A percentile compares a stretch with the other conserved stretches of the same genome.
These are phyloP conservation scores for Arabis hirsuta DNA, from an alignment of 345 rosid genomes.

Conservation along the genomic window DNA sequence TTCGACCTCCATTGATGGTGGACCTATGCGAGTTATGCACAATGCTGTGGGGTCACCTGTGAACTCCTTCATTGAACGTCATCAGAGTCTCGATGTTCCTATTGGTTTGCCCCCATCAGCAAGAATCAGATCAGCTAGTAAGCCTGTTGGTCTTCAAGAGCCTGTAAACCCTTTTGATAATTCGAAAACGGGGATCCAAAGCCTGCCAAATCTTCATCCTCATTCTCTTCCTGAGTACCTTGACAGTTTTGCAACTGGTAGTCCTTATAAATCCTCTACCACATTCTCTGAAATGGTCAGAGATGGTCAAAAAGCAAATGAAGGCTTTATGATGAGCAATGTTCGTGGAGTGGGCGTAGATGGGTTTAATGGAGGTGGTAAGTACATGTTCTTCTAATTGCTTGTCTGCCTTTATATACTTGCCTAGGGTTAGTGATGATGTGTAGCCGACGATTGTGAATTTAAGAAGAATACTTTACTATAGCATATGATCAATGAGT, in stretches of 20 bases:
- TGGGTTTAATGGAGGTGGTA: slow-evolving; percentile 48
- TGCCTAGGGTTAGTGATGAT: slow-evolving; percentile 9
- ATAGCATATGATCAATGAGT: background rate
- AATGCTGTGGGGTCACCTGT: slow-evolving; percentile 53
- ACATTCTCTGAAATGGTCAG: slow-evolving; percentile 52
- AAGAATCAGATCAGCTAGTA: slow-evolving; percentile 61
- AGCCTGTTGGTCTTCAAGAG: slow-evolving; percentile 59
- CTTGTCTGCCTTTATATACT: slow-evolving; percentile 14
- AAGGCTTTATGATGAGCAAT: slow-evolving; percentile 58
- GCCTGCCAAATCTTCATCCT: slow-evolving; percentile 63
- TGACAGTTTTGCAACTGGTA: slow-evolving; percentile 59
- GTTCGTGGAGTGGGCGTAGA: slow-evolving; percentile 52
- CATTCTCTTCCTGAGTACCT: slow-evolving; percentile 77
- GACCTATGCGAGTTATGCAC: slow-evolving; percentile 57
- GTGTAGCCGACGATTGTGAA: background rate
- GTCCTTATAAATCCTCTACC: slow-evolving; percentile 55
- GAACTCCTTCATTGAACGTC: slow-evolving; percentile 56
- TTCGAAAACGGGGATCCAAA: slow-evolving; percentile 52
- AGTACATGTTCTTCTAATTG: slow-evolving; percentile 9
- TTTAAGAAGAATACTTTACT: background rate
- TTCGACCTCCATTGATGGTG: slow-evolving; percentile 60
- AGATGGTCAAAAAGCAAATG: slow-evolving; percentile 48
- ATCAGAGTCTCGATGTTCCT: slow-evolving; percentile 62
- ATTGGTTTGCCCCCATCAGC: slow-evolving; percentile 64
- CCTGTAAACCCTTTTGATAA: slow-evolving; percentile 56